Percentiles rank a stretch among this genome's conserved stretches.
Conservation (phyloP, 352 stramenopile species). For the Globisporangium polare region DNA sequence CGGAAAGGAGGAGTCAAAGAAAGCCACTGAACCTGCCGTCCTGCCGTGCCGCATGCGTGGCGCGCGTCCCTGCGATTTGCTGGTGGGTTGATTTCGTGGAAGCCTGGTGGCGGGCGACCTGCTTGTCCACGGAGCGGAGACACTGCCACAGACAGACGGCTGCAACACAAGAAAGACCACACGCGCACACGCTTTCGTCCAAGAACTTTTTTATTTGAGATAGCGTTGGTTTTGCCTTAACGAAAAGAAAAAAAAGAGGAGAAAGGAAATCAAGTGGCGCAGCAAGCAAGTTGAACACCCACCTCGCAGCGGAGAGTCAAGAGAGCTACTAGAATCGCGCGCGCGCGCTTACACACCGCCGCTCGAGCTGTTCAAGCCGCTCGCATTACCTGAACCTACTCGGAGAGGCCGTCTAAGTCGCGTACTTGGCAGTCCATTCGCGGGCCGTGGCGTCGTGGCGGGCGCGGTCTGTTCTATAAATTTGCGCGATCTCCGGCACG, state of each 20-base stretch:
- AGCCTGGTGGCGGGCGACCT: too few species aligned
- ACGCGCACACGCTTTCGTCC: constrained; percentile 1
- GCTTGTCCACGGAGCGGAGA: neutral
- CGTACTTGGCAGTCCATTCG: constrained; percentile 98
- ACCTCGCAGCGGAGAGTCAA: neutral
- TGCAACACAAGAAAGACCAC: neutral
- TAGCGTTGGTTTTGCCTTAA: constrained; percentile 5
- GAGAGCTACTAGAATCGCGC: constrained; percentile 1
- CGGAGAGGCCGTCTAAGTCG: constrained; percentile 85
- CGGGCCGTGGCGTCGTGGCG: constrained; percentile 94
- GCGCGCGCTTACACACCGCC: neutral
- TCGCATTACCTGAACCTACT: constrained; percentile 10
- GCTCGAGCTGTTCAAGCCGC: constrained; percentile 2
- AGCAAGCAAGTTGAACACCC: constrained; percentile 4
- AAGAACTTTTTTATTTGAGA: constrained; percentile 11
- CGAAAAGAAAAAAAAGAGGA: constrained; percentile 11
- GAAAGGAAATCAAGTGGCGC: constrained; percentile 13
- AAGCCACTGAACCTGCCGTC: neutral
- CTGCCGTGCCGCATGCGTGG: neutral
- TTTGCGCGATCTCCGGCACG: constrained; percentile 89
- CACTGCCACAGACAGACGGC: too few species aligned
- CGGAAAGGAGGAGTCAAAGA: neutral
- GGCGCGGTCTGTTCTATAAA: constrained; percentile 93
- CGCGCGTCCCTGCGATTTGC: neutral
- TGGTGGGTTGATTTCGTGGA: neutral